A percentile compares a stretch with the other conserved stretches of the same genome.
phyloP scores from a whole-genome alignment of 306 rosid species.

The Ormosia semicastrata region DNA sequence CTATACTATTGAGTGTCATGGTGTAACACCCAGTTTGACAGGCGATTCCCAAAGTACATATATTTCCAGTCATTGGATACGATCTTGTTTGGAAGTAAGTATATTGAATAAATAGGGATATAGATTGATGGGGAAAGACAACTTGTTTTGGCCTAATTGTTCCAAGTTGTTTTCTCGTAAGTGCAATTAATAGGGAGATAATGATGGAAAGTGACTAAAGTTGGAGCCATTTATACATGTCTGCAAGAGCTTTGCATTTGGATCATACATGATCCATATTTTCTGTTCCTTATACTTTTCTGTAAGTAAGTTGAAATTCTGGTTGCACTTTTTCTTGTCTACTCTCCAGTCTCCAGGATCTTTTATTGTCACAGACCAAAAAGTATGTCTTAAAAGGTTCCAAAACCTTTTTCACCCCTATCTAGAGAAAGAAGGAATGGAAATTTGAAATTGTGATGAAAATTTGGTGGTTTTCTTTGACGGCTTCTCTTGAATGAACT shows the following conservation, averaged over 20 bases:
- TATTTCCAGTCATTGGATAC: constrained; percentile 92
- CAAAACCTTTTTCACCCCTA: not conserved
- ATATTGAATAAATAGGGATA: not conserved
- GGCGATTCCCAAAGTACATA: constrained; percentile 34
- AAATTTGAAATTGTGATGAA: not conserved
- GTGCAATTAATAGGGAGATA: constrained; percentile 8
- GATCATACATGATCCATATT: not conserved
- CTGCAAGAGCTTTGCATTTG: not conserved
- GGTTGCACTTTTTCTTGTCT: not conserved
- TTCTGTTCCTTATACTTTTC: not conserved
- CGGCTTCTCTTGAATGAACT: not conserved
- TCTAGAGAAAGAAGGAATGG: not conserved
- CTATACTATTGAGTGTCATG: constrained; percentile 80
- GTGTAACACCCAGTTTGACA: constrained; percentile 41
- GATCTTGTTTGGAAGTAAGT: constrained; percentile 86
- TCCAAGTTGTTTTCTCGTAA: not conserved
- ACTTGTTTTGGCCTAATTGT: not conserved
- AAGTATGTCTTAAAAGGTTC: not conserved
- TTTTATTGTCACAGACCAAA: not conserved
- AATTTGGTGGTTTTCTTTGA: not conserved
- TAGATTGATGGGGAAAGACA: not conserved
- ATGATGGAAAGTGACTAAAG: not conserved
- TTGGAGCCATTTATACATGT: not conserved
- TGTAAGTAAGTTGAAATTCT: not conserved
- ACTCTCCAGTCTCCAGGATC: not conserved